phyloP scores from a whole-genome alignment of 1,139 yeast genomes.

The Scheffersomyces illinoinensis region DNA sequence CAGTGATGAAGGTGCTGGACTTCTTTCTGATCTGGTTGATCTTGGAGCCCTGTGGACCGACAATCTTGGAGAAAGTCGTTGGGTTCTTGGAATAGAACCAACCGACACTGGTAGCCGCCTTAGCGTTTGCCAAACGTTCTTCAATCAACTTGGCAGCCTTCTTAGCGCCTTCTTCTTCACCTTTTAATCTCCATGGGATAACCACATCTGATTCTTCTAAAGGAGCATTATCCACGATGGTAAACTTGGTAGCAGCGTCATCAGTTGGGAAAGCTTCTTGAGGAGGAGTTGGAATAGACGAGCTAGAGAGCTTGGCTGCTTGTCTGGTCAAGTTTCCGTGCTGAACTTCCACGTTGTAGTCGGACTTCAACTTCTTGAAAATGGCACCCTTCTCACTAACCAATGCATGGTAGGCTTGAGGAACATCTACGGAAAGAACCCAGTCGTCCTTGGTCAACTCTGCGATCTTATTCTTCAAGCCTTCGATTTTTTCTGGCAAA shows the following conservation, averaged over 20 bases:
- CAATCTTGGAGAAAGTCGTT: slow-evolving; percentile 51
- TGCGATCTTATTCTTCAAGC: slow-evolving; percentile 54
- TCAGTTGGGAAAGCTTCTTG: slow-evolving; percentile 49
- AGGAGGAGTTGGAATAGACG: slow-evolving; percentile 49
- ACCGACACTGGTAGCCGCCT: slow-evolving; percentile 32
- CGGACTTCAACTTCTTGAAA: slow-evolving; percentile 55
- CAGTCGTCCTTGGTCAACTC: slow-evolving; percentile 58
- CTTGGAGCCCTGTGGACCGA: slow-evolving; percentile 78
- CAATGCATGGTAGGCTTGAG: slow-evolving; percentile 57
- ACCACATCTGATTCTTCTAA: slow-evolving; percentile 32
- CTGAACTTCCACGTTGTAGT: slow-evolving; percentile 60
- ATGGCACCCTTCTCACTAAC: slow-evolving; percentile 72
- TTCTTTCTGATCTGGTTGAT: slow-evolving; percentile 62
- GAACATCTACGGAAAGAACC: slow-evolving; percentile 52
- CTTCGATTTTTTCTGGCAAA: slow-evolving; percentile 59
- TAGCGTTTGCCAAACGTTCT: slow-evolving; percentile 35
- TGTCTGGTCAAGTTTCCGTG: slow-evolving; percentile 56
- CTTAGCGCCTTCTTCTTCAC: slow-evolving; percentile 40
- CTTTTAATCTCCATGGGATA: slow-evolving; percentile 68
- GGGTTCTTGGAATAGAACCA: slow-evolving; percentile 43
- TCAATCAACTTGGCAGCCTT: slow-evolving; percentile 39
- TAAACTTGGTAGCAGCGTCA: slow-evolving; percentile 45
- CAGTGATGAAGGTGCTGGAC: slow-evolving; percentile 58
- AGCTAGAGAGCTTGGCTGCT: slow-evolving; percentile 52
- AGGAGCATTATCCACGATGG: slow-evolving; percentile 34